These are phyloP conservation scores for Pseudopithomyces maydicus DNA, from an alignment of 2,329 filamentous ascomycete genomes.

Conservation along the genomic window DNA sequence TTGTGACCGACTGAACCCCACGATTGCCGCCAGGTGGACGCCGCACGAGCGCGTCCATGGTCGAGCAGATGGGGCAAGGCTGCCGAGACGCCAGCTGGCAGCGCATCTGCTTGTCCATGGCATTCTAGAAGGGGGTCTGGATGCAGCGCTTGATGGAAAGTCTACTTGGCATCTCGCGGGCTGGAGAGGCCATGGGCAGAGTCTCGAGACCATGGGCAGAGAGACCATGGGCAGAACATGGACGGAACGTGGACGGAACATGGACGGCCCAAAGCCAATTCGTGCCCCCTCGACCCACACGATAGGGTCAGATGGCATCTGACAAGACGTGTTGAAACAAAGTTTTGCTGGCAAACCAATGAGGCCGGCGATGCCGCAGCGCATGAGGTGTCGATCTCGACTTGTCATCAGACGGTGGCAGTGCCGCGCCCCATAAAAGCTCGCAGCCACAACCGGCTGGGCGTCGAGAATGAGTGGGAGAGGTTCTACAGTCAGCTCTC, in stretches of 20 bases:
- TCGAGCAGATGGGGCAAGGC: constrained; percentile 26
- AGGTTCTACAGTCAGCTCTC: constrained; percentile 58
- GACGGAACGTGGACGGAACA: constrained; percentile 9
- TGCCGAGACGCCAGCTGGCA: constrained; percentile 24
- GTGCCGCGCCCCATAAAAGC: constrained; percentile 4
- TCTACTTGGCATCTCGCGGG: too few species aligned
- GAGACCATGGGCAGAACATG: too few species aligned
- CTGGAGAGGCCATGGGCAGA: too few species aligned
- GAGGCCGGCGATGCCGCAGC: not conserved
- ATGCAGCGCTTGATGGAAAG: constrained; percentile 33
- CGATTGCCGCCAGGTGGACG: constrained; percentile 16
- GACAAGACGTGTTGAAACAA: constrained; percentile 33
- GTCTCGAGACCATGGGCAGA: too few species aligned
- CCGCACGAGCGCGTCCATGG: constrained; percentile 14
- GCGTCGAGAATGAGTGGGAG: not conserved
- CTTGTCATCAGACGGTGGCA: constrained; percentile 2
- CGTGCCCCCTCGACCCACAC: constrained; percentile 19
- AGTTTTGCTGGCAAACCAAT: constrained; percentile 18
- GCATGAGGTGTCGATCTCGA: constrained; percentile 1
- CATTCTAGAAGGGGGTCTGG: constrained; percentile 27
- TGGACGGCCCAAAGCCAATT: constrained; percentile 9
- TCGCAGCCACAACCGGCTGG: constrained; percentile 54
- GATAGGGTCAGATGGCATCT: constrained; percentile 23
- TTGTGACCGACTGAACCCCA: constrained; percentile 12
- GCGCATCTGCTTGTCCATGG: constrained; percentile 14